Conservation (phyloP, 2,329 filamentous ascomycete species). For the Aspergillus hortae region DNA sequence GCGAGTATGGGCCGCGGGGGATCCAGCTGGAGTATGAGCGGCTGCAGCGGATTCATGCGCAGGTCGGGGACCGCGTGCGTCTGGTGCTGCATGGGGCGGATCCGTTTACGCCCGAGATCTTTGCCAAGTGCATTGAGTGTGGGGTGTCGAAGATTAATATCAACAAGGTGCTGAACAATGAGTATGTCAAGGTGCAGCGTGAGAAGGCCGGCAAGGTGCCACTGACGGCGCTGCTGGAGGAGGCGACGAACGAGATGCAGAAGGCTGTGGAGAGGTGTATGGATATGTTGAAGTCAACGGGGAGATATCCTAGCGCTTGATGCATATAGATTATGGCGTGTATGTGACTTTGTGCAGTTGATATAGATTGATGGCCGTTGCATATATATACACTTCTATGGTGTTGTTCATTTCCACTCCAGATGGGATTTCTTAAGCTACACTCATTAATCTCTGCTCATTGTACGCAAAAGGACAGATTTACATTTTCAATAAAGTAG, state of each 20-base stretch:
- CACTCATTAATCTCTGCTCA: too few relatives aligned
- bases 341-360: too few relatives aligned
- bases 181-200: slow-evolving; percentile 46
- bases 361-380: too few relatives aligned
- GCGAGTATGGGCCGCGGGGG: slow-evolving; percentile 65
- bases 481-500: too few relatives aligned
- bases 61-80: slow-evolving; percentile 48
- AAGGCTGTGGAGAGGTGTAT: slow-evolving; percentile 55
- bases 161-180: slow-evolving; percentile 56
- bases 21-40: slow-evolving; percentile 60
- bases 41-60: slow-evolving; percentile 47
- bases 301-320: slow-evolving; percentile 27
- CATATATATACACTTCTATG: too few relatives aligned
- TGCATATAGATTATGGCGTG: background rate
- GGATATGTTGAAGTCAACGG: slow-evolving; percentile 45
- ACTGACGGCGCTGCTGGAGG: slow-evolving; percentile 53
- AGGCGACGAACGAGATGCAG: slow-evolving; percentile 54
- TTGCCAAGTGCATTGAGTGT: slow-evolving; percentile 52
- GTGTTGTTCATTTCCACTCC: too few relatives aligned
- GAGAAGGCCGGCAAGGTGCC: slow-evolving; percentile 51
- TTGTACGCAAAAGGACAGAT: too few relatives aligned
- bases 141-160: slow-evolving; percentile 58
- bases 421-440: too few relatives aligned
- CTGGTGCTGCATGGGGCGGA: slow-evolving; percentile 59
- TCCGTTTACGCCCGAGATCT: slow-evolving; percentile 53